Conservation (phyloP, 208 protist genomes). For the Crithidia expoeki region DNA sequence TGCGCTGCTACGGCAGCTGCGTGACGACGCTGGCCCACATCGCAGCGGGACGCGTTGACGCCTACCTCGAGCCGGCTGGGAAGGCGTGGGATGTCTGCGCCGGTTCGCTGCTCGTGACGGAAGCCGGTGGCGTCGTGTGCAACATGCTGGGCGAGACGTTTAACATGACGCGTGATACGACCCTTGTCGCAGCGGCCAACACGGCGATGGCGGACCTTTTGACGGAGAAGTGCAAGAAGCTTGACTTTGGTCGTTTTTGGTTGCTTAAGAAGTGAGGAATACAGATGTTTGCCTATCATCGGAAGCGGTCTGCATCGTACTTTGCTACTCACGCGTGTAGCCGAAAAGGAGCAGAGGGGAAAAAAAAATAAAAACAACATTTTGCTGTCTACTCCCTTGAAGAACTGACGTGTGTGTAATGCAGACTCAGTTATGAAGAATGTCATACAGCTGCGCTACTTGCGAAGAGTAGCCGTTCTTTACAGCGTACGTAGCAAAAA, state of each 20-base stretch:
- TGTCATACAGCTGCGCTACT: no score
- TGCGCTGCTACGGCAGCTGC: conserved; percentile 55
- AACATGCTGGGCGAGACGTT: conserved; percentile 61
- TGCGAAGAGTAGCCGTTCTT: no score
- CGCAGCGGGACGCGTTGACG: conserved; percentile 63
- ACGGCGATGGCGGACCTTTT: conserved; percentile 34
- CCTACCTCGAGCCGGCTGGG: conserved; percentile 61
- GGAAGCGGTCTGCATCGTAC: no score
- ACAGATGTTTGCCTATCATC: not conserved
- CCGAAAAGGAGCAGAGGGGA: no score
- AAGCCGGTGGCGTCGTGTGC: conserved; percentile 67
- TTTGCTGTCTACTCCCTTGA: no score
- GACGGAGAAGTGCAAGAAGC: conserved; percentile 32
- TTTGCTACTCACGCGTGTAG: not conserved
- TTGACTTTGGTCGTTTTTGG: conserved; percentile 54
- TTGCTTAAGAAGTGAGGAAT: conserved; percentile 14
- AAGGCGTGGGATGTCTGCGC: conserved; percentile 72
- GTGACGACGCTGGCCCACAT: conserved; percentile 55
- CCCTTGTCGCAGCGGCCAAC: conserved; percentile 58
- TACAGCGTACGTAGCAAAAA: no score
- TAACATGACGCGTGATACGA: conserved; percentile 53
- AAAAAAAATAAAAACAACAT: no score
- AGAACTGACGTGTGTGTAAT: no score
- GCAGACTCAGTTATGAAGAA: no score
- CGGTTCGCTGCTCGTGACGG: conserved; percentile 64